These are phyloP conservation scores for Dictyostelium brefeldianum DNA, from an alignment of 78 protist genomes.

Conservation along the genomic window DNA sequence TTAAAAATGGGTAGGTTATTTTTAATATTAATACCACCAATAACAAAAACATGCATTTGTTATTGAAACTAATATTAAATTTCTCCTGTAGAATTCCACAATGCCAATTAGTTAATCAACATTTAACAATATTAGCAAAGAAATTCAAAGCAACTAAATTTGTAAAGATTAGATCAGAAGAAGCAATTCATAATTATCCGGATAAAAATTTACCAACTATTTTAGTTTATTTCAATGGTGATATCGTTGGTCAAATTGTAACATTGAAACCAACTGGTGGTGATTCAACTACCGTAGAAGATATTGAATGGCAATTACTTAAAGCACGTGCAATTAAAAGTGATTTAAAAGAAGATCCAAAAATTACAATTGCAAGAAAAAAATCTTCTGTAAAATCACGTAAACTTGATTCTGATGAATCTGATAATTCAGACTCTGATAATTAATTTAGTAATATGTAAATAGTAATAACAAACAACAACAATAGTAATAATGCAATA, in stretches of 20 bases:
- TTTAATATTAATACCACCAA: not conserved
- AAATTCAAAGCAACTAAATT: slow-evolving; percentile 88
- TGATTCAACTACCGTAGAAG: slow-evolving; percentile 45
- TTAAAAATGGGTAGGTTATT: slow-evolving; percentile 58
- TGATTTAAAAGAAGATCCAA: slow-evolving; percentile 71
- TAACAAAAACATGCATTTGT: not conserved
- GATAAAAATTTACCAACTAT: slow-evolving; percentile 89
- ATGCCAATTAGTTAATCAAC: slow-evolving; percentile 70
- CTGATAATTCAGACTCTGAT: not conserved
- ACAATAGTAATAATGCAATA: not conserved
- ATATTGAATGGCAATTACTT: slow-evolving; percentile 79
- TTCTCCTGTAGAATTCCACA: slow-evolving; percentile 47
- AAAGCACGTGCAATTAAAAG: slow-evolving; percentile 69
- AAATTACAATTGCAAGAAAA: slow-evolving; percentile 18
- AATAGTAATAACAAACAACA: not conserved
- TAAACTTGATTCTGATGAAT: not conserved
- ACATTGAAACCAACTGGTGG: slow-evolving; percentile 74
- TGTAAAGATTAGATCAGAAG: slow-evolving; percentile 83
- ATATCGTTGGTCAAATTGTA: slow-evolving; percentile 73
- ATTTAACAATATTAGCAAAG: slow-evolving; percentile 68
- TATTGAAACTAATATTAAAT: not conserved
- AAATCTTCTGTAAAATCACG: not conserved
- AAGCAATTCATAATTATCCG: slow-evolving; percentile 88
- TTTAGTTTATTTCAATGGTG: slow-evolving; percentile 82
- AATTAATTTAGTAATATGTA: not conserved